Conservation (phyloP, 2,329 filamentous ascomycete species). For the Neofusicoccum umdonicola region DNA sequence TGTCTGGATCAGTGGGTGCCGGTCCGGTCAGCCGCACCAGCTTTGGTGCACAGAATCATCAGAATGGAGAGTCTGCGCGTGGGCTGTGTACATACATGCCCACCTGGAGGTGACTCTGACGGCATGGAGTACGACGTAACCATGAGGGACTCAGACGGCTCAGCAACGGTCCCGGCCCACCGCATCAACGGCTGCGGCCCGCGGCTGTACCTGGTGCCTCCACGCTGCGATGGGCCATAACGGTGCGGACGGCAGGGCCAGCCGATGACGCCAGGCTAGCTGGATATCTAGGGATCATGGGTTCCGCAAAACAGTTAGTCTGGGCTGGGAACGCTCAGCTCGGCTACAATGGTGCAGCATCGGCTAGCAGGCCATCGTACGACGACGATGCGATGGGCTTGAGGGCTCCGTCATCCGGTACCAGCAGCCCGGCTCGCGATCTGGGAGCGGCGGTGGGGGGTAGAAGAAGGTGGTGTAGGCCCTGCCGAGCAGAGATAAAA, state of each 20-base stretch:
- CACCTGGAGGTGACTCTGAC: not conserved
- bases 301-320: not conserved
- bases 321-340: not conserved
- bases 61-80: not conserved
- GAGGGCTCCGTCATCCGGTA: not conserved
- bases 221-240: not conserved
- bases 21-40: not conserved
- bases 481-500: not conserved
- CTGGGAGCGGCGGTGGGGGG: not conserved
- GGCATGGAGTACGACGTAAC: not conserved
- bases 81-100: not conserved
- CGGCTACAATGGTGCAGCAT: slow-evolving; percentile 4
- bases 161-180: not conserved
- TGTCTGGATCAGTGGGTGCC: not conserved
- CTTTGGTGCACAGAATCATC: not conserved
- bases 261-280: not conserved
- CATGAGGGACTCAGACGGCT: not conserved
- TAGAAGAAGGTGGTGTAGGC: not conserved
- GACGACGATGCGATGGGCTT: not conserved
- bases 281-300: not conserved
- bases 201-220: not conserved
- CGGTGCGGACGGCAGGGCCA: not conserved
- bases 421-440: slow-evolving; percentile 9
- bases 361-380: slow-evolving; percentile 7
- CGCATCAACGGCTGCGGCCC: not conserved